Evolutionary conservation across 192 early-diverging fungal species (phyloP).

Genomic region (Endogone sp.): DNA sequence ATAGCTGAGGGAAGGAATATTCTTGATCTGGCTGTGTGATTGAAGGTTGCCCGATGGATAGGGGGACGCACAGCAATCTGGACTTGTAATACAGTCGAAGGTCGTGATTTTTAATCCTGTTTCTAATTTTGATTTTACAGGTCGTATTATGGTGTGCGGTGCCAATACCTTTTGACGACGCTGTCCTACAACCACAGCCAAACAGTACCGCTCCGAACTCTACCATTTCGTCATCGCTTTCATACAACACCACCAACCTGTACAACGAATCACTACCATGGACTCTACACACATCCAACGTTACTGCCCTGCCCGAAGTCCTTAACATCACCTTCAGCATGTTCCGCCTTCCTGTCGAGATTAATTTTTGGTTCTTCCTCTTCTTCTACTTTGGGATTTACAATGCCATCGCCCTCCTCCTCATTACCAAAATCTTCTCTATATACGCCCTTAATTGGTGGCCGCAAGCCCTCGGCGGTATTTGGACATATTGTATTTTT

Average conservation of each 20-base stretch:
- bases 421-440: conserved; percentile 75
- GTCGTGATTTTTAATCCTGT: conserved; percentile 19
- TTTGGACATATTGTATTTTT: conserved; percentile 59
- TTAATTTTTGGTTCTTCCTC: conserved; percentile 81
- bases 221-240: background rate
- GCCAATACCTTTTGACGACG: conserved; percentile 43
- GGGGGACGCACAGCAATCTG: too few species aligned
- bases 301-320: background rate
- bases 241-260: background rate
- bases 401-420: conserved; percentile 65
- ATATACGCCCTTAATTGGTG: conserved; percentile 80
- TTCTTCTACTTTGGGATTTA: conserved; percentile 75
- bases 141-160: conserved; percentile 56
- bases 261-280: background rate
- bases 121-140: conserved; percentile 28
- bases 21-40: too few species aligned
- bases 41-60: too few species aligned
- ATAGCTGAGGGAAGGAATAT: too few species aligned
- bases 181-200: conserved; percentile 5
- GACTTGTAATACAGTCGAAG: conserved; percentile 2
- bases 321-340: background rate
- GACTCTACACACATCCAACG: background rate
- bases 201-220: conserved; percentile 1
- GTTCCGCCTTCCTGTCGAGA: conserved; percentile 27
- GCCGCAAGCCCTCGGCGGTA: conserved; percentile 61